Evolutionary conservation across 257 asterid genomes (phyloP).

Genomic region (Jacaranda mimosifolia): DNA sequence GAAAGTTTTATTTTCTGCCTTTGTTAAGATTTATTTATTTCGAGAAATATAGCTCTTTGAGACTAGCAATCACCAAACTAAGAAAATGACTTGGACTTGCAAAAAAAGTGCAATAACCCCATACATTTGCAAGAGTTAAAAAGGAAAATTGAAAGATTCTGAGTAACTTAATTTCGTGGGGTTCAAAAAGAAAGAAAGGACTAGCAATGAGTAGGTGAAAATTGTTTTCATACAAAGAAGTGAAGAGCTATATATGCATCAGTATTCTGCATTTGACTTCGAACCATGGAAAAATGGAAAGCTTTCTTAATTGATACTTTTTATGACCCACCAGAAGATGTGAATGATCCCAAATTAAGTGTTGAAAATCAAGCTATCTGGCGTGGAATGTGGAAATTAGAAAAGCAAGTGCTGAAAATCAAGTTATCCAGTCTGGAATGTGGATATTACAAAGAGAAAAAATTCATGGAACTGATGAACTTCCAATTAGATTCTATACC

Average conservation of each 20-base stretch:
- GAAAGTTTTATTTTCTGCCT: not conserved
- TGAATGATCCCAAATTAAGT: not conserved
- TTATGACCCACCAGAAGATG: not conserved
- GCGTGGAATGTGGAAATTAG: not conserved
- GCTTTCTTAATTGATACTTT: not conserved
- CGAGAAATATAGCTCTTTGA: not conserved
- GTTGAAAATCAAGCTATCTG: slow-evolving; percentile 2
- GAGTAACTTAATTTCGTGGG: too few relatives aligned
- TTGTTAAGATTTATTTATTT: not conserved
- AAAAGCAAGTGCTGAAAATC: not conserved
- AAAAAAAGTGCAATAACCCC: too few relatives aligned
- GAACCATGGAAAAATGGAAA: too few relatives aligned
- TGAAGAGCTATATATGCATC: not conserved
- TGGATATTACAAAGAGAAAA: not conserved
- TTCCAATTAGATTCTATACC: not conserved
- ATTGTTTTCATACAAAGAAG: not conserved
- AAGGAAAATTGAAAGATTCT: too few relatives aligned
- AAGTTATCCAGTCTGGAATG: not conserved
- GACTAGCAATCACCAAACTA: not conserved
- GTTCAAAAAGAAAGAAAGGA: too few relatives aligned
- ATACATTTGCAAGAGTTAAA: too few relatives aligned
- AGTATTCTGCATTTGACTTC: not conserved
- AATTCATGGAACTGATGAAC: not conserved
- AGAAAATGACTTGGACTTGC: too few relatives aligned
- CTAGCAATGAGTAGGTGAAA: not conserved